Evolutionary conservation across 1,284 basidiomycete genomes (phyloP).

Genomic region (Volvariella volvacea): DNA sequence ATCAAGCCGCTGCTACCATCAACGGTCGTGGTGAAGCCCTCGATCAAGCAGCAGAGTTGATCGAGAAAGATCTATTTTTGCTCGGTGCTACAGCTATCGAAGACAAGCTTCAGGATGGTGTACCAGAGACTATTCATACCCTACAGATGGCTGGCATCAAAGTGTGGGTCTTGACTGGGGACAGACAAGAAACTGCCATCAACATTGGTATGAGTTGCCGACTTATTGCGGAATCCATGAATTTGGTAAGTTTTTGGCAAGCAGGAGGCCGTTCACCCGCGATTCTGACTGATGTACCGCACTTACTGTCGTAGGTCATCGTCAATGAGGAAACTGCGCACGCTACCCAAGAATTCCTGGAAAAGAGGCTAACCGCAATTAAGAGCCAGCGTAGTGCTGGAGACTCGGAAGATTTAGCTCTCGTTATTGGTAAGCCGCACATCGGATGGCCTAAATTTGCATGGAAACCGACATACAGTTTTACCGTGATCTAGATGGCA

Average conservation of each 20-base stretch:
- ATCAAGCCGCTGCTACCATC: slow-evolving; percentile 89
- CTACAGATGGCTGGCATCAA: slow-evolving; percentile 98
- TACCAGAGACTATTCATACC: slow-evolving; percentile 97
- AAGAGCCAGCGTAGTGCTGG: slow-evolving; percentile 88
- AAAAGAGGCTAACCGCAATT: slow-evolving; percentile 85
- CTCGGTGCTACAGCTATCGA: slow-evolving; percentile 98
- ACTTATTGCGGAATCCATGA: slow-evolving; percentile 98
- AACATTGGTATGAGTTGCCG: slow-evolving; percentile 98
- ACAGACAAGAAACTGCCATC: slow-evolving; percentile 98
- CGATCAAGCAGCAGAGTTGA: slow-evolving; percentile 91
- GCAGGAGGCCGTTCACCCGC: too few relatives aligned
- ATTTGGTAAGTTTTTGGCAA: slow-evolving; percentile 77
- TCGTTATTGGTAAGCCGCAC: slow-evolving; percentile 75
- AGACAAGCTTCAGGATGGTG: slow-evolving; percentile 97
- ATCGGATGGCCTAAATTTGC: too few relatives aligned
- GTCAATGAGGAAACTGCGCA: slow-evolving; percentile 88
- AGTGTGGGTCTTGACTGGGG: slow-evolving; percentile 96
- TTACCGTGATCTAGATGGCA: slow-evolving; percentile 64
- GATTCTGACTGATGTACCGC: slow-evolving; percentile 3
- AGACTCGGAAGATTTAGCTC: slow-evolving; percentile 90
- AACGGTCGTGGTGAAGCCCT: slow-evolving; percentile 91
- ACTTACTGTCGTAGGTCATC: slow-evolving; percentile 59
- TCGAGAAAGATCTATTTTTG: slow-evolving; percentile 90
- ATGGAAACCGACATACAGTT: slow-evolving; percentile 1
- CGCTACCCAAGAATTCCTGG: slow-evolving; percentile 83